Evolutionary conservation across 805 yeast species (phyloP), one percentile per base, ranked within the genome.

Genomic region (Wickerhamomyces kurtzmanii): DNA sequence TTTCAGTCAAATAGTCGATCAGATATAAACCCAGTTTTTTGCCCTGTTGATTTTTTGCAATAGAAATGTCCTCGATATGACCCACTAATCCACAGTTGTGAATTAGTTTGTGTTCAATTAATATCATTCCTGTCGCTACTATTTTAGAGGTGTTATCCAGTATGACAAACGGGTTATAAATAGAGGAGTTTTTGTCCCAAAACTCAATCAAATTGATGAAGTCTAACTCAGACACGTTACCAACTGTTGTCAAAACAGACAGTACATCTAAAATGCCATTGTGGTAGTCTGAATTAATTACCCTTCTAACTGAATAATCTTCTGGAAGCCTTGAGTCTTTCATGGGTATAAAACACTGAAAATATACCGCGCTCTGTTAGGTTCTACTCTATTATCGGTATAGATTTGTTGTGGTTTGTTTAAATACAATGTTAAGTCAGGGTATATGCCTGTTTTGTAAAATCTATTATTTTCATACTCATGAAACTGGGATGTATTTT

Each of bases 11-110:
- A 7, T 68, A 59, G 12, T 63, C 57, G 39, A 89, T 82, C 53
- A 89, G 50, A 12, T 64, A 55, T 39, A 65, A 59, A 0, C 98
- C 98, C 26, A 89, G 58, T 40, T 72, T 72, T 47, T 78, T 75
- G 6, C 98, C 98, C 47, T 87, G 96, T 48, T 82, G 82, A 12
- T 64, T 56, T 17, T 51, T 48, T 12, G 74, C 64, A 4, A 89
- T 94, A 1, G 96, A 79, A 35, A 89, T 89, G 50, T 89, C 98
- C 47, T 89, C 98, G 37, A 89, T 80, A 56, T 89, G 97, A 2
- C 97, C 97, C 5, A 84, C 93, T 29, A 66, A 53, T 0, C 94
- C 93, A 50, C 91, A 75, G 22, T 60, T 71, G 54, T 89, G 98
- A 37, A 91, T 85, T 37, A 79, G 56, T 52, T 89, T 89, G 27